A percentile compares a stretch with the other conserved stretches of the same genome.
Evolutionary conservation across 176 grass and related monocot genomes (phyloP).

Genomic region (Hsuehochloa calcarea): DNA sequence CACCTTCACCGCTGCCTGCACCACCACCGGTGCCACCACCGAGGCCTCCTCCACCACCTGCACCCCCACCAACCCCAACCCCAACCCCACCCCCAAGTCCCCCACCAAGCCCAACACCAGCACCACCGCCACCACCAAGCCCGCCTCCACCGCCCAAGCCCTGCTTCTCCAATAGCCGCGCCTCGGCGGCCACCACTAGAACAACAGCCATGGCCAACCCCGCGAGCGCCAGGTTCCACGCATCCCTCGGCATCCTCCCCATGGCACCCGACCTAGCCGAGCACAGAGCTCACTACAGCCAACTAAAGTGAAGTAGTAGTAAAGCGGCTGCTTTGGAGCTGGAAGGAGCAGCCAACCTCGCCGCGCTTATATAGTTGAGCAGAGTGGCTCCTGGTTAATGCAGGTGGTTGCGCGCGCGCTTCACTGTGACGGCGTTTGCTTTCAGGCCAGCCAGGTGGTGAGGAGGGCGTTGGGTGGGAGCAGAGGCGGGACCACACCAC

Average conservation of each 20-base stretch:
- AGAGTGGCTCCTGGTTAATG: slow-evolving; percentile 20
- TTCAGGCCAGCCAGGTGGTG: slow-evolving; percentile 29
- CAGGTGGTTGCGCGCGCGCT: slow-evolving; percentile 1
- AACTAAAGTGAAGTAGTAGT: not conserved
- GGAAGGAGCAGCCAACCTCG: not conserved
- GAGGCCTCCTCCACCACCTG: not conserved
- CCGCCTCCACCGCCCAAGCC: slow-evolving; percentile 14
- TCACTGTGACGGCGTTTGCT: not conserved
- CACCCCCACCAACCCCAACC: not conserved
- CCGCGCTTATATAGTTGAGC: slow-evolving; percentile 27
- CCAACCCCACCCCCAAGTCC: not conserved
- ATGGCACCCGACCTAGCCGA: slow-evolving; percentile 13
- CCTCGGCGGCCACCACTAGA: not conserved
- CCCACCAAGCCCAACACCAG: not conserved
- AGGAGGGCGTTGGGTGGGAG: not conserved
- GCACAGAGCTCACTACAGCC: not conserved
- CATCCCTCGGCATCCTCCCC: not conserved
- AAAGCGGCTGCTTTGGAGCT: not conserved
- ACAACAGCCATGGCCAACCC: slow-evolving; percentile 20
- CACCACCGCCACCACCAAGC: too few relatives aligned
- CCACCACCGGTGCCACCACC: slow-evolving; percentile 30
- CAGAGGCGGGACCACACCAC: not conserved
- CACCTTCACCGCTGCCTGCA: not conserved
- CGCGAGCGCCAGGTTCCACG: not conserved
- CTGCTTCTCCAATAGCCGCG: slow-evolving; percentile 20